A percentile compares a stretch with the other conserved stretches of the same genome.
Evolutionary conservation across 345 rosid species (phyloP).

Genomic region (Linum usitatissimum): DNA sequence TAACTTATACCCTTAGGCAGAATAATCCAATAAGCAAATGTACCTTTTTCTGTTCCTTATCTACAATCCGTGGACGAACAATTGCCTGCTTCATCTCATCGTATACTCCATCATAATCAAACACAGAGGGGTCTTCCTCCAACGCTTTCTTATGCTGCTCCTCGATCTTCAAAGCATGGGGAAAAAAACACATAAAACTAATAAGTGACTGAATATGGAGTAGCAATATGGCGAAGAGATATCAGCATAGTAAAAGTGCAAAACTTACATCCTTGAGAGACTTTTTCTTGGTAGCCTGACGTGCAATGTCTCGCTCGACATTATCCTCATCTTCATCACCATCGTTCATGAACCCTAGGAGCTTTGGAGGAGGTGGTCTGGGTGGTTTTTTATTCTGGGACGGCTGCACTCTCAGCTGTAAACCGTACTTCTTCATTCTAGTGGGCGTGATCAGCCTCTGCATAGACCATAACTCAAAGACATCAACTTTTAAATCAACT

Average conservation of each 20-base stretch:
- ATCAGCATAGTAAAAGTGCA: not conserved
- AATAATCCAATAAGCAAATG: not conserved
- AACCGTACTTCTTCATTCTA: constrained; percentile 73
- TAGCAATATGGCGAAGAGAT: not conserved
- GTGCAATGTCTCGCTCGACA: constrained; percentile 67
- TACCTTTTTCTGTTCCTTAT: constrained; percentile 71
- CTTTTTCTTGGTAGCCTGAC: constrained; percentile 68
- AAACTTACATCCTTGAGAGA: constrained; percentile 52
- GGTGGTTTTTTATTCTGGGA: constrained; percentile 42
- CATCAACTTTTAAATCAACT: not conserved
- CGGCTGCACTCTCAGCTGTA: constrained; percentile 66
- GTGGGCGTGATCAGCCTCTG: not conserved
- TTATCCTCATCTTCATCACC: constrained; percentile 52
- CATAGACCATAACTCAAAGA: not conserved
- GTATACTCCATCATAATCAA: constrained; percentile 75
- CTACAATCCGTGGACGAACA: constrained; percentile 39
- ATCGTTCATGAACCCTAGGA: constrained; percentile 40
- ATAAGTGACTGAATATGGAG: not conserved
- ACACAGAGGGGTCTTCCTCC: constrained; percentile 75
- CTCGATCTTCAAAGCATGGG: constrained; percentile 42
- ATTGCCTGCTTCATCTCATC: constrained; percentile 64
- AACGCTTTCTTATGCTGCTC: constrained; percentile 76
- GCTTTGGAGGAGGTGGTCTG: constrained; percentile 43
- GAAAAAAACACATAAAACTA: not conserved
- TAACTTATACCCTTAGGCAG: not conserved